Conservation (phyloP, 495 filamentous ascomycete species). For the Neurospora sp. region DNA sequence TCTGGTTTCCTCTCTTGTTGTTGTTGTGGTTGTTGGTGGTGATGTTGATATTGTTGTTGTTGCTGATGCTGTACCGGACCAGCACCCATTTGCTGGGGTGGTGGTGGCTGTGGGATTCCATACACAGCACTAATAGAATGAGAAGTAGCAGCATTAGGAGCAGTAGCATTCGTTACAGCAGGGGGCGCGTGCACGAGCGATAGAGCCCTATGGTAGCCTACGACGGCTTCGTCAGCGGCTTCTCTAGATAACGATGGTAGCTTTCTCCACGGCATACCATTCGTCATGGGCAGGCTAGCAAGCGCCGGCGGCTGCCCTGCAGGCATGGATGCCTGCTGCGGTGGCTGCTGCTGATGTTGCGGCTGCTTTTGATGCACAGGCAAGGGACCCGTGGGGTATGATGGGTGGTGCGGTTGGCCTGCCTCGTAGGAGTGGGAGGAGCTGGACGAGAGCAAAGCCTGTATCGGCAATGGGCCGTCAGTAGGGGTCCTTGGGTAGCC, state of each 20-base stretch:
- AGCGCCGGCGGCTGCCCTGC: not conserved
- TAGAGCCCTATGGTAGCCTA: slow-evolving; percentile 15
- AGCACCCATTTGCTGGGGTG: not conserved
- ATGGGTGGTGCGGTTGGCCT: slow-evolving; percentile 4
- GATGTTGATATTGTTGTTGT: not conserved
- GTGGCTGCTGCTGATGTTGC: not conserved
- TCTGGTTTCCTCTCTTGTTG: slow-evolving; percentile 6
- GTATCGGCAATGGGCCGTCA: slow-evolving; percentile 36
- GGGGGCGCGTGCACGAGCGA: slow-evolving; percentile 1
- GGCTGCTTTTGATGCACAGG: not conserved
- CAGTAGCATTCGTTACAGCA: not conserved
- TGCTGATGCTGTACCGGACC: not conserved
- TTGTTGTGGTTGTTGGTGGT: not conserved
- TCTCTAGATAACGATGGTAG: not conserved
- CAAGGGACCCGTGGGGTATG: not conserved
- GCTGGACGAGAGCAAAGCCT: slow-evolving; percentile 32
- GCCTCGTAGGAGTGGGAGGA: slow-evolving; percentile 16
- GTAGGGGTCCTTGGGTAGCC: slow-evolving; percentile 29
- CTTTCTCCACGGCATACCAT: slow-evolving; percentile 9
- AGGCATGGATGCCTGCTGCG: not conserved
- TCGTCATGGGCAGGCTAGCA: slow-evolving; percentile 5
- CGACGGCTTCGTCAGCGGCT: slow-evolving; percentile 5
- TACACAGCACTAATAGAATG: not conserved
- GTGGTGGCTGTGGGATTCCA: not conserved
- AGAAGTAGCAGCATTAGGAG: not conserved